A percentile compares a stretch with the other conserved stretches of the same genome.
These are phyloP conservation scores for Amorphotheca resinae DNA, from an alignment of 495 filamentous ascomycete genomes.

Conservation along the genomic window DNA sequence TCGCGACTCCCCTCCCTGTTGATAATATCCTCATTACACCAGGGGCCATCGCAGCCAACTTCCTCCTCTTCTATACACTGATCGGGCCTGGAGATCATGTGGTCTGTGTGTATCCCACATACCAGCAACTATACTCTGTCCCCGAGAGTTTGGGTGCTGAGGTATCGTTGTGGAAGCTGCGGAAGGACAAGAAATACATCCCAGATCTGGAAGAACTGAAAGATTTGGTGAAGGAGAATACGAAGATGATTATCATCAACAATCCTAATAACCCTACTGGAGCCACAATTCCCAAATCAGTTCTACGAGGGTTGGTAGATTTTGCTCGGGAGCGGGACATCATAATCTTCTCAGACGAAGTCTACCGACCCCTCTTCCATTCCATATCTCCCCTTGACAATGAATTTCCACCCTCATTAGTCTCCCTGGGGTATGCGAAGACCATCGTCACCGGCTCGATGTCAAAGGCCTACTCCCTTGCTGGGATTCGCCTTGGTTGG, in stretches of 20 bases:
- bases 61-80: conserved; percentile 61
- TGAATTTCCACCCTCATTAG: conserved; percentile 53
- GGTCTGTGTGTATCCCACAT: conserved; percentile 80
- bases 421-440: conserved; percentile 58
- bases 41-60: conserved; percentile 79
- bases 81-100: conserved; percentile 76
- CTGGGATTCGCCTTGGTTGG: conserved; percentile 77
- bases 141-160: conserved; percentile 68
- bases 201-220: conserved; percentile 57
- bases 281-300: conserved; percentile 48
- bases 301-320: conserved; percentile 48
- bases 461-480: conserved; percentile 78
- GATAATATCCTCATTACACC: conserved; percentile 67
- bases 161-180: conserved; percentile 68
- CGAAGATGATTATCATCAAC: conserved; percentile 53
- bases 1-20: conserved; percentile 35
- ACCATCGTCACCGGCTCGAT: conserved; percentile 67
- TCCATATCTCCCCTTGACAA: conserved; percentile 29
- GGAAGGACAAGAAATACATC: conserved; percentile 50
- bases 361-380: conserved; percentile 86
- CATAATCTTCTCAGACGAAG: conserved; percentile 66
- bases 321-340: conserved; percentile 52
- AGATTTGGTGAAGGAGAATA: conserved; percentile 55
- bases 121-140: conserved; percentile 75
- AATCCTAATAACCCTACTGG: conserved; percentile 89